phyloP scores from a whole-genome alignment of 2,329 filamentous ascomycete genomes.

The Botryotinia globosa region DNA sequence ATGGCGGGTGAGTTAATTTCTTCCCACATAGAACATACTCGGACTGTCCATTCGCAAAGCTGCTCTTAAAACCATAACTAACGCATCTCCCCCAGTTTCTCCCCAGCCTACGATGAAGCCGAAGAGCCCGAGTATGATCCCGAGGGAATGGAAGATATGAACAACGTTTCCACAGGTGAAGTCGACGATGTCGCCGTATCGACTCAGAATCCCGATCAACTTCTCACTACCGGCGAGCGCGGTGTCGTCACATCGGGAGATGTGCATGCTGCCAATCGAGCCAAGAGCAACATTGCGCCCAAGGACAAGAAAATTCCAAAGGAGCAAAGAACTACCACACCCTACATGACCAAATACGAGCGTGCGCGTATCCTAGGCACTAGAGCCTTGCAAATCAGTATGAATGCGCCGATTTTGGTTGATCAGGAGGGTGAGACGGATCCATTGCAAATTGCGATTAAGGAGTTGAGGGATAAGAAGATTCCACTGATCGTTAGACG shows the following conservation, averaged over 20 bases:
- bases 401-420: conserved; percentile 95
- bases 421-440: conserved; percentile 98
- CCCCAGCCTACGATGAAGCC: conserved; percentile 53
- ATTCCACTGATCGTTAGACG: conserved; percentile 92
- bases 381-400: conserved; percentile 92
- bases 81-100: conserved; percentile 12
- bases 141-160: conserved; percentile 46
- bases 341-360: conserved; percentile 99
- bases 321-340: conserved; percentile 85
- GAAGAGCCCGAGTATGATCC: conserved; percentile 56
- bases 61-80: neutral
- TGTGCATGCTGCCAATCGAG: conserved; percentile 56
- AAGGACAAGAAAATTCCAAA: conserved; percentile 88
- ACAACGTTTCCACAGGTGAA: conserved; percentile 50
- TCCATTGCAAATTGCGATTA: conserved; percentile 94
- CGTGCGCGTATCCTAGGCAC: conserved; percentile 89
- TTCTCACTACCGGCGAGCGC: conserved; percentile 37
- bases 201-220: conserved; percentile 54
- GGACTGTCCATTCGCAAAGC: neutral
- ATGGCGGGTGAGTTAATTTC: conserved; percentile 22
- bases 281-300: conserved; percentile 53
- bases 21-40: neutral
- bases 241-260: conserved; percentile 59
- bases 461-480: conserved; percentile 97
- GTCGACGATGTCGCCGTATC: conserved; percentile 53